phyloP scores from a whole-genome alignment of 345 rosid genomes.

The Triadica sebifera region DNA sequence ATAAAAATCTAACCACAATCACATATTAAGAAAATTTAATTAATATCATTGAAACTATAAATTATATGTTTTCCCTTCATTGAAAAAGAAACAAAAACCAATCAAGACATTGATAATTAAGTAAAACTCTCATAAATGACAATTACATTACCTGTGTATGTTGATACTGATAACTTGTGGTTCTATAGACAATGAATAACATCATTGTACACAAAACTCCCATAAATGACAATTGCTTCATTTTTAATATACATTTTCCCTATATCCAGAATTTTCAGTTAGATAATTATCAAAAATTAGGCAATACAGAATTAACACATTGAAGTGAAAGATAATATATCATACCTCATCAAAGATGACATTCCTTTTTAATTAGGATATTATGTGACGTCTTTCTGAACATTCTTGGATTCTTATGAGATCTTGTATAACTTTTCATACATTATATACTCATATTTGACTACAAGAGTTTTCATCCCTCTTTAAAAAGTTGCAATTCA shows the following conservation, averaged over 20 bases:
- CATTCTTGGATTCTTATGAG: too few relatives aligned
- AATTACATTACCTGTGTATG: constrained; percentile 62
- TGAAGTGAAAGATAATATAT: not conserved
- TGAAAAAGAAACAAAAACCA: too few relatives aligned
- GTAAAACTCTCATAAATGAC: too few relatives aligned
- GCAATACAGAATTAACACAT: not conserved
- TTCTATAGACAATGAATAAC: constrained; percentile 85
- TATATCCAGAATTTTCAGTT: constrained; percentile 12
- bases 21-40: too few relatives aligned
- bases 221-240: constrained; percentile 70
- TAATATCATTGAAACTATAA: too few relatives aligned
- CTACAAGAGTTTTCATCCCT: too few relatives aligned
- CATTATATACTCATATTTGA: too few relatives aligned
- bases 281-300: not conserved
- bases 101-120: not conserved
- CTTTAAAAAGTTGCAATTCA: too few relatives aligned
- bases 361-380: constrained; percentile 56
- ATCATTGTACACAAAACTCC: constrained; percentile 61
- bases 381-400: constrained; percentile 70
- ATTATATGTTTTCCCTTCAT: too few relatives aligned
- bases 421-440: too few relatives aligned
- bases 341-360: constrained; percentile 67
- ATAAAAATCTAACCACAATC: too few relatives aligned
- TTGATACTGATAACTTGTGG: constrained; percentile 68
- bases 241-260: constrained; percentile 50